Base-by-base conservation (phyloP, 106 monocot genomes). In the Allium cepa region DNA sequence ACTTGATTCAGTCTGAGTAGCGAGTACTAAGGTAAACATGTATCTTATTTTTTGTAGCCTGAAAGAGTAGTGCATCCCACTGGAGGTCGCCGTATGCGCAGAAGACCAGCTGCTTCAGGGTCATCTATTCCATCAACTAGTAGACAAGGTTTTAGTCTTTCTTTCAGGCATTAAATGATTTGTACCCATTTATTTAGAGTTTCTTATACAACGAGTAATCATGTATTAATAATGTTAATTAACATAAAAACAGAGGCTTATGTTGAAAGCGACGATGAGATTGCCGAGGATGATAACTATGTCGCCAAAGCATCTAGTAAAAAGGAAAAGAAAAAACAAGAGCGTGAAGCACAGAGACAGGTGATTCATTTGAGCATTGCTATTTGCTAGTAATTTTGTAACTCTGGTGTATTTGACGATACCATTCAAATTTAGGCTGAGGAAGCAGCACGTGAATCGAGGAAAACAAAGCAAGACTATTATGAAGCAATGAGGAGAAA, bases 311-410 rank as follows among this genome's bases (percentile, higher is more conserved):
- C 74, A 63, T 89, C 89, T 55, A 80, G 70, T 14, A 96, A 88
- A 49, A 97, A 87, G 71, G 97, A 78, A 73, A 92, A 72, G 89
- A 97, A 92, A 75, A 97, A 62, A 57, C 92, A 92, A 72, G 97
- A 97, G 65, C 77, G 88, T 47, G 97, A 92, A 75, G 84, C 80
- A 50, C 84, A 90, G 61, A 76, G 92, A 65, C 92, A 92, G 88
- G 97, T 90, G 16, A 59, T 36, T 69, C 60, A 46, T 57, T 64
- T 49, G 11, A 4, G 17, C 64, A 57, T 57, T 67, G 67, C 51
- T 45, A 8, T 76, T 55, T 49, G 28, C 27, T 5, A 46, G 59
- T 58, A 15, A 18, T 53, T 52, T 10, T 3, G 22, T 26, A 64
- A 53, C 53, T 46, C 22, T 67, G 27, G 22, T 26, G 15, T 52